Percentiles rank a stretch among this genome's conserved stretches.
Evolutionary conservation across 75 land plant genomes (phyloP).

Genomic region (Pinus tabuliformis): DNA sequence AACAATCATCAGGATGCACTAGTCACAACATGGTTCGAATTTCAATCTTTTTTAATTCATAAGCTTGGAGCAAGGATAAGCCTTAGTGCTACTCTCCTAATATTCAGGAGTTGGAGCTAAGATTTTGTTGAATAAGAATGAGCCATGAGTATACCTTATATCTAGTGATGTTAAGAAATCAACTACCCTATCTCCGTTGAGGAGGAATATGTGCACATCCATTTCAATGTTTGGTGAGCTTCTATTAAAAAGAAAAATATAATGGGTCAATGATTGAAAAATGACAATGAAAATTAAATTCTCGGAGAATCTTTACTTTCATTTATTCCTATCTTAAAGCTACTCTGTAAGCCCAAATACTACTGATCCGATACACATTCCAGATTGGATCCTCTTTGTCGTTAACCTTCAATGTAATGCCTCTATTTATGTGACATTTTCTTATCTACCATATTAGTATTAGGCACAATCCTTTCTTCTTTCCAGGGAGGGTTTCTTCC

Average conservation of each 20-base stretch:
- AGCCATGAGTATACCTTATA: constrained; percentile 9
- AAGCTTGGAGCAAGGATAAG: background rate
- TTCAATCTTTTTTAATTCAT: background rate
- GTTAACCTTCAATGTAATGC: too few relatives aligned
- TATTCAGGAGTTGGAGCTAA: background rate
- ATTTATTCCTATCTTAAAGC: too few relatives aligned
- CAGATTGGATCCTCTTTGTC: too few relatives aligned
- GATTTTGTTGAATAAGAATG: background rate
- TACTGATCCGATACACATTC: too few relatives aligned
- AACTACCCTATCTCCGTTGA: constrained; percentile 48
- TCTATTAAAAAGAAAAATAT: constrained; percentile 11
- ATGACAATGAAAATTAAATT: background rate
- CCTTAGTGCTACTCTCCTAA: background rate
- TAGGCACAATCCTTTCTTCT: too few relatives aligned
- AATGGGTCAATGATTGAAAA: background rate
- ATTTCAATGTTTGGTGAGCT: constrained; percentile 55
- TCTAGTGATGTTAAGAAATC: constrained; percentile 50
- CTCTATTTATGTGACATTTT: too few relatives aligned
- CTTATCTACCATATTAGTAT: too few relatives aligned
- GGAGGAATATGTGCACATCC: constrained; percentile 51
- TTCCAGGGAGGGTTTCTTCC: too few relatives aligned
- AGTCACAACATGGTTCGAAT: background rate
- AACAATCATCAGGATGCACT: background rate
- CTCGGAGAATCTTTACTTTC: too few relatives aligned
- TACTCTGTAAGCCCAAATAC: too few relatives aligned